These are phyloP conservation scores for Cokeromyces recurvatus DNA, from an alignment of 371 early-diverging fungal genomes.

Conservation along the genomic window DNA sequence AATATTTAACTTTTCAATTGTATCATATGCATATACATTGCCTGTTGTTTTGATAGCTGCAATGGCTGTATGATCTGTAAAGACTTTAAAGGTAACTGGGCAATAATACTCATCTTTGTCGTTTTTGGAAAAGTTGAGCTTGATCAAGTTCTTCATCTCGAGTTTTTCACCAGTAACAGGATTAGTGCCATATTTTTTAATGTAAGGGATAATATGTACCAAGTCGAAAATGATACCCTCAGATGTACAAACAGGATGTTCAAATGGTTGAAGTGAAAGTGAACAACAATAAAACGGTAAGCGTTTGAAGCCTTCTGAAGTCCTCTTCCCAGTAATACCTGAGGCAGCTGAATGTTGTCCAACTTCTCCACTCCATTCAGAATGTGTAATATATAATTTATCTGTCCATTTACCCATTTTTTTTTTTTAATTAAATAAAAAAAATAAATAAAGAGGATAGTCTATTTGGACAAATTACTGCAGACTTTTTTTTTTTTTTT, in stretches of 20 bases:
- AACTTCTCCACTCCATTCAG: conserved; percentile 86
- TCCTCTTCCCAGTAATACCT: conserved; percentile 39
- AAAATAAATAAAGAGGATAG: neutral
- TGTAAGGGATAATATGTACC: conserved; percentile 77
- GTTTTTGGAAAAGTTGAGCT: conserved; percentile 78
- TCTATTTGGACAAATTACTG: neutral
- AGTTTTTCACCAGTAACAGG: conserved; percentile 86
- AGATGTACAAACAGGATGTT: conserved; percentile 80
- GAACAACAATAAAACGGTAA: conserved; percentile 86
- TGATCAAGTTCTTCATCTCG: conserved; percentile 66
- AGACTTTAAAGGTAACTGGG: conserved; percentile 86
- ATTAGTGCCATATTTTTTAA: conserved; percentile 81
- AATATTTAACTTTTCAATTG: conserved; percentile 83
- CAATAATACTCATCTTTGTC: conserved; percentile 79
- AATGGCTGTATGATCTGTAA: conserved; percentile 86
- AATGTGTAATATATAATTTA: conserved; percentile 78
- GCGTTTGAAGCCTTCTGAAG: conserved; percentile 47
- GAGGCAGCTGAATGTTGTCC: conserved; percentile 65
- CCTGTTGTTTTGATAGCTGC: conserved; percentile 86
- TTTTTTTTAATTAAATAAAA: neutral
- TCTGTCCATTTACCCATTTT: conserved; percentile 38
- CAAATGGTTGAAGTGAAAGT: conserved; percentile 83
- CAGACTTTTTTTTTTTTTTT: too few species aligned
- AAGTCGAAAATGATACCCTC: conserved; percentile 89
- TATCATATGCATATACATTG: conserved; percentile 86